A percentile compares a stretch with the other conserved stretches of the same genome.
Conservation (phyloP, 257 asterid species). For the Capsicum baccatum region DNA sequence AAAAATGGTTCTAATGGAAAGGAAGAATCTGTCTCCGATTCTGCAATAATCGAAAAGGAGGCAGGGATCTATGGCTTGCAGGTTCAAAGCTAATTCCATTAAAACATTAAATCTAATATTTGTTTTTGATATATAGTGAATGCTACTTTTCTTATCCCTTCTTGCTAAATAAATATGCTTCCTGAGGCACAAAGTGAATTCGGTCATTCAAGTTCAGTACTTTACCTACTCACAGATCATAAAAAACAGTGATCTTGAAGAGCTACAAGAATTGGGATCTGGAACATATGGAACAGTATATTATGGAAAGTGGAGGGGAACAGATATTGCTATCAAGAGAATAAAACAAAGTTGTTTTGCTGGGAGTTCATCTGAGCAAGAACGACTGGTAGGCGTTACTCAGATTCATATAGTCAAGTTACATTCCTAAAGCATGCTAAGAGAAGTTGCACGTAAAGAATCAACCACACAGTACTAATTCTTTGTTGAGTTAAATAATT, state of each 20-base stretch:
- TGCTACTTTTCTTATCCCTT: slow-evolving; percentile 10
- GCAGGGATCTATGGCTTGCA: slow-evolving; percentile 82
- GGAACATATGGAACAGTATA: slow-evolving; percentile 60
- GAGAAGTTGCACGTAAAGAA: slow-evolving; percentile 7
- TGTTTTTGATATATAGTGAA: background rate
- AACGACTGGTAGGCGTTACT: slow-evolving; percentile 41
- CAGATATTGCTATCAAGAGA: slow-evolving; percentile 60
- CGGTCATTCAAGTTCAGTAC: slow-evolving; percentile 15
- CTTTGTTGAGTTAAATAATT: background rate
- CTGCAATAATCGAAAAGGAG: slow-evolving; percentile 67
- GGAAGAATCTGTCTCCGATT: slow-evolving; percentile 56
- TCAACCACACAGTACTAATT: background rate
- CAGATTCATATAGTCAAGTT: background rate
- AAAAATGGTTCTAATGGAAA: slow-evolving; percentile 45
- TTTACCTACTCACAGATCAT: slow-evolving; percentile 44
- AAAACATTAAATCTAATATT: background rate
- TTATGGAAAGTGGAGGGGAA: slow-evolving; percentile 61
- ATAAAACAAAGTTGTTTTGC: slow-evolving; percentile 55
- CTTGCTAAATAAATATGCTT: background rate
- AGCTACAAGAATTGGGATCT: slow-evolving; percentile 55
- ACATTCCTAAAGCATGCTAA: background rate
- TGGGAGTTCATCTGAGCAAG: slow-evolving; percentile 52
- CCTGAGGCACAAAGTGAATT: slow-evolving; percentile 5
- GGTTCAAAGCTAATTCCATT: slow-evolving; percentile 47
- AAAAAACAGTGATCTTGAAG: slow-evolving; percentile 51